Percentiles rank a stretch among this genome's conserved stretches.
Conservation (phyloP, 441 rosid genomes). For the Raphanus hybrid region DNA sequence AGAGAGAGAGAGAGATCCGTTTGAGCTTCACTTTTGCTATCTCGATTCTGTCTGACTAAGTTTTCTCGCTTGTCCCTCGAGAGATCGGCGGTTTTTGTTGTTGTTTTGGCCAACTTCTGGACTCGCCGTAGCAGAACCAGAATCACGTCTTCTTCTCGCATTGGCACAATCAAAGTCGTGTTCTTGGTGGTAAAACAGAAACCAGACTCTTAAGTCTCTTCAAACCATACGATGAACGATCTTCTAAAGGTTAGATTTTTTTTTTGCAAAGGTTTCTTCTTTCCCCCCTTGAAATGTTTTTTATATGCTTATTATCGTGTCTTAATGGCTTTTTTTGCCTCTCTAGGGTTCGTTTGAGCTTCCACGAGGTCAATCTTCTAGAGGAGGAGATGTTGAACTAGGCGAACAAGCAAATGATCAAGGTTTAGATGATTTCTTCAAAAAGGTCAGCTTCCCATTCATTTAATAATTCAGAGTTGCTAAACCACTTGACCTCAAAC, state of each 20-base stretch:
- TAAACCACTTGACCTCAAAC: background rate
- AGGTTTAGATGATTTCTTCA: slow-evolving; percentile 88
- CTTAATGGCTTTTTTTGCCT: slow-evolving; percentile 11
- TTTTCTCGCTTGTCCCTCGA: too few species aligned
- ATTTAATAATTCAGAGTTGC: background rate
- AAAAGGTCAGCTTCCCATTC: slow-evolving; percentile 42
- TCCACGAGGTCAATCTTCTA: slow-evolving; percentile 71
- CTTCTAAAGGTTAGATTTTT: slow-evolving; percentile 40
- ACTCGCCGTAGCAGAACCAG: background rate
- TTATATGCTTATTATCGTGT: background rate
- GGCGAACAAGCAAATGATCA: slow-evolving; percentile 65
- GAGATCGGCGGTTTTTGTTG: slow-evolving; percentile 10
- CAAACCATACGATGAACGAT: slow-evolving; percentile 34
- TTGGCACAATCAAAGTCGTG: background rate
- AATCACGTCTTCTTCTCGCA: background rate
- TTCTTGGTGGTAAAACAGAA: background rate
- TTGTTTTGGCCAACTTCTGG: background rate
- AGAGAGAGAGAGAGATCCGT: slow-evolving; percentile 24
- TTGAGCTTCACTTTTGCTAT: slow-evolving; percentile 15
- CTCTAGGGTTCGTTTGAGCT: slow-evolving; percentile 87
- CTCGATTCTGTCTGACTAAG: slow-evolving; percentile 29
- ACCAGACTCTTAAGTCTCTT: slow-evolving; percentile 7
- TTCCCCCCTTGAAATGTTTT: too few species aligned
- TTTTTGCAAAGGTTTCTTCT: background rate
- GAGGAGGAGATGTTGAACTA: slow-evolving; percentile 68